Base-by-base conservation (phyloP, 176 grass and related monocot genomes). In the Carex cristatella region DNA sequence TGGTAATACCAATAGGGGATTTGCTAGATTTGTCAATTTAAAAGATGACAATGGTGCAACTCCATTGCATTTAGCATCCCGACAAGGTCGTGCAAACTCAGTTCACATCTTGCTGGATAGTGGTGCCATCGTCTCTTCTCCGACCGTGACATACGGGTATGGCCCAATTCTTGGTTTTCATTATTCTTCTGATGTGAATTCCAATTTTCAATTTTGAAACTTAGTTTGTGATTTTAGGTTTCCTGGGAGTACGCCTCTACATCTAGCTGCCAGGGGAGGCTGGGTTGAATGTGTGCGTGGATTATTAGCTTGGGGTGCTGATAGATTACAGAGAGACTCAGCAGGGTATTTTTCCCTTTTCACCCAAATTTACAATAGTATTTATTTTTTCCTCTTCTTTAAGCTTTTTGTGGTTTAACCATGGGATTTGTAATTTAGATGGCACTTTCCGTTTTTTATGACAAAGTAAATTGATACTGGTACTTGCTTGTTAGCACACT, bases 21-120 rank as follows among this genome's bases (percentile, higher is more conserved):
- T 89, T 28, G 92, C 94, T 0, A 69, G 92, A 90, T 97, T 94
- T 49, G 94, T 97, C 54, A 97, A 97, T 61, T 83, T 96, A 51
- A 91, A 89, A 85, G 94, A 96, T 44, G 89, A 90, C 84, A 84
- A 96, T 30, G 94, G 94, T 16, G 90, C 92, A 48, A 94, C 92
- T 73, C 84, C 92, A 59, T 75, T 92, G 33, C 92, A 94, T 46
- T 79, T 94, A 1, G 92, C 86, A 0, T 89, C 92, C 1, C 85
- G 90, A 69, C 86, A 88, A 80, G 84, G 90, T 44, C 73, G 74
- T 11, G 80, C 77, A 3, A 33, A 82, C 57, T 89, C 85, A 49
- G 90, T 94, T 38, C 90, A 86, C 30, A 53, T 94, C 35, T 84
- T 94, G 32, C 85, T 94, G 12, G 88, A 87, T 35, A 90, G 68